Base-by-base conservation (phyloP, 2,329 filamentous ascomycete species). In the Incumbomyces delicatus region DNA sequence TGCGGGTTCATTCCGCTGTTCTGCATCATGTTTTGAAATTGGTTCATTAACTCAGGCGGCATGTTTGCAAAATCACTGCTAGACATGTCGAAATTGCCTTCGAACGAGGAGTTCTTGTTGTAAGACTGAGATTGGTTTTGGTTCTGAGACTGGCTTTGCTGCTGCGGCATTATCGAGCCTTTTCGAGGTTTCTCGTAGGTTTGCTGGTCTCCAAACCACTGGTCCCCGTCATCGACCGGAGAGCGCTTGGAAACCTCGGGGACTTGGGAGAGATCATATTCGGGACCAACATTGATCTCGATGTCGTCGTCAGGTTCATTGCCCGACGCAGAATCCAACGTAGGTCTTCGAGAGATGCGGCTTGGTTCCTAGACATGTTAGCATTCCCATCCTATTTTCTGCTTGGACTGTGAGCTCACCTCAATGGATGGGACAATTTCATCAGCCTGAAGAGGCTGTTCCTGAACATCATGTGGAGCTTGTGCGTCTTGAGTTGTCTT, bases 1-100 rank as follows among this genome's bases (percentile, higher is more conserved):
- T 36, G 14, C 14, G 29, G 17, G 66, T 44, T 62, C 60, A 52
- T 50, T 47, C 67, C 50, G 61, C 66, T 63, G 38, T 58, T 58
- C 67, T 73, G 71, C 68, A 73, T 71, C 55, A 72, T 72, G 44
- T 86, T 83, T 80, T 89, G 86, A 72, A 77, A 76, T 17, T 46
- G 29, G 20, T 48, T 33, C 44, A 33, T 31, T 3, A 13, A 13
- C 31, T 44, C 41, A 20, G 31, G 16, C 41, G 41, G 32, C 31
- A 36, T 44, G 16, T 29, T 20, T 40, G 46, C 16, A 13, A 31
- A 20, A 31, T 50, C 46, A 31, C 48, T 44, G 46, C 38, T 41
- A n/a, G 18, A 41, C 17, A 27, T 36, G 22, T 36, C 29, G 36
- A 18, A 17, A 39, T 41, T 42, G 44, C 32, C 47, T 8, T 27